A percentile compares a stretch with the other conserved stretches of the same genome.
Evolutionary conservation across 2,329 filamentous ascomycete genomes (phyloP).

Genomic region (Tolypocladium ophioglossoides): DNA sequence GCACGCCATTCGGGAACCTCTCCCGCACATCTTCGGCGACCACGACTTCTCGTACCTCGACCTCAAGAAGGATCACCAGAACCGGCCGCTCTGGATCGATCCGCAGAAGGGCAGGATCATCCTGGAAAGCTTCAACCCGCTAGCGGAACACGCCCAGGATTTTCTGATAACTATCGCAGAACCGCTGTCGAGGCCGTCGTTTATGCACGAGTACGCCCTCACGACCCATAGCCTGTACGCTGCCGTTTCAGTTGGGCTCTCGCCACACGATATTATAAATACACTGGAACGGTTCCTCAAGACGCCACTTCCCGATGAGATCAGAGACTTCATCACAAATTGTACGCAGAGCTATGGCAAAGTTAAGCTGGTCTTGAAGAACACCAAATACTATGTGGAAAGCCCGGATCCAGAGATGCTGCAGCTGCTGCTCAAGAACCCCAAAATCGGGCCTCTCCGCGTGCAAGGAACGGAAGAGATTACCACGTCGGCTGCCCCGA

Average conservation of each 20-base stretch:
- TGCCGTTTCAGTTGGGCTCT: constrained; percentile 87
- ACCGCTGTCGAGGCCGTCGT: constrained; percentile 78
- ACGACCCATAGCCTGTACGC: constrained; percentile 92
- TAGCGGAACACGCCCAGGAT: constrained; percentile 80
- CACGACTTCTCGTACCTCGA: constrained; percentile 72
- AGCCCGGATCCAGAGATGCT: constrained; percentile 80
- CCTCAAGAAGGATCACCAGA: constrained; percentile 80
- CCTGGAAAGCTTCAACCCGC: constrained; percentile 84
- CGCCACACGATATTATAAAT: constrained; percentile 80
- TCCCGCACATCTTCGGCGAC: constrained; percentile 35
- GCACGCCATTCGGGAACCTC: constrained; percentile 30
- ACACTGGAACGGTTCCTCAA: constrained; percentile 84
- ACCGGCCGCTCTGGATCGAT: constrained; percentile 90
- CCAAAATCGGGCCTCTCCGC: constrained; percentile 68
- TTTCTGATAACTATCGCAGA: constrained; percentile 95
- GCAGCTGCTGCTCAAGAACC: constrained; percentile 76
- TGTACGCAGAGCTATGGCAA: constrained; percentile 91
- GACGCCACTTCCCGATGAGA: constrained; percentile 71
- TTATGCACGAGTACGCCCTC: constrained; percentile 87
- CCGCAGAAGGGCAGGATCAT: constrained; percentile 79
- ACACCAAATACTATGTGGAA: constrained; percentile 91
- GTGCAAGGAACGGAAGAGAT: constrained; percentile 64
- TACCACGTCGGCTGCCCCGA: constrained; percentile 72
- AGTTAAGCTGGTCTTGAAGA: constrained; percentile 87
- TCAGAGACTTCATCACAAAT: constrained; percentile 65